Percentiles rank a stretch among this genome's conserved stretches.
These are phyloP conservation scores for Wallacemonas sp. DNA, from an alignment of 208 protist genomes.

Conservation along the genomic window DNA sequence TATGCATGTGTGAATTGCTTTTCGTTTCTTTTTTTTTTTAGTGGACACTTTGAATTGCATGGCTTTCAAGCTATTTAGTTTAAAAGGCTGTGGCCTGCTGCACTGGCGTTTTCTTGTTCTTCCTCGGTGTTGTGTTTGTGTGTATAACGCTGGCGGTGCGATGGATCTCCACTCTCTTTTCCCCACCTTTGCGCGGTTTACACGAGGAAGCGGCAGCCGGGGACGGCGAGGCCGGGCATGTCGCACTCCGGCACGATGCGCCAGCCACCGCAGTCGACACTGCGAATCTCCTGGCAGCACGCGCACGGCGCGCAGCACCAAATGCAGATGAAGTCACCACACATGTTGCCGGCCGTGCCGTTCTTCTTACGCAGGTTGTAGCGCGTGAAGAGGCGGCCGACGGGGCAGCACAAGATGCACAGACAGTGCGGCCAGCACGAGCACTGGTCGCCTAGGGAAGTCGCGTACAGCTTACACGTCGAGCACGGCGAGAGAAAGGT, in stretches of 20 bases:
- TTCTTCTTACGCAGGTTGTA: conserved; percentile 85
- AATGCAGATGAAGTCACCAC: conserved; percentile 74
- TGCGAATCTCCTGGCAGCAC: conserved; percentile 80
- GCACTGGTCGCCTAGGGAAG: conserved; percentile 62
- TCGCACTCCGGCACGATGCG: conserved; percentile 55
- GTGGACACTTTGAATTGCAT: no score
- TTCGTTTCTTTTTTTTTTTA: no score
- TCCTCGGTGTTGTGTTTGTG: no score
- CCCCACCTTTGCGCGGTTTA: conserved; percentile 19
- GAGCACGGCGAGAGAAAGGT: conserved; percentile 45
- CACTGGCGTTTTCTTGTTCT: no score
- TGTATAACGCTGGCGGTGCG: neutral
- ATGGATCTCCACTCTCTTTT: conserved; percentile 1
- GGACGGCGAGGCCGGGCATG: conserved; percentile 39
- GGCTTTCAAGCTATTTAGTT: no score
- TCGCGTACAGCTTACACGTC: conserved; percentile 72
- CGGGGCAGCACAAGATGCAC: conserved; percentile 62
- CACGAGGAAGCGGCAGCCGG: conserved; percentile 60
- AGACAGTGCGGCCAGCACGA: conserved; percentile 72
- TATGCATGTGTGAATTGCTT: no score
- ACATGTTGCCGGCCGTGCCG: conserved; percentile 70
- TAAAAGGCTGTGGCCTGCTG: no score
- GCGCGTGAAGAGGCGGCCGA: conserved; percentile 71
- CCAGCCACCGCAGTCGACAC: conserved; percentile 53
- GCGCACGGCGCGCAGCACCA: conserved; percentile 69